Percentiles rank a stretch among this genome's conserved stretches.
These are phyloP conservation scores for Picea engelmannii DNA, from an alignment of 83 land plant genomes.

Conservation along the genomic window DNA sequence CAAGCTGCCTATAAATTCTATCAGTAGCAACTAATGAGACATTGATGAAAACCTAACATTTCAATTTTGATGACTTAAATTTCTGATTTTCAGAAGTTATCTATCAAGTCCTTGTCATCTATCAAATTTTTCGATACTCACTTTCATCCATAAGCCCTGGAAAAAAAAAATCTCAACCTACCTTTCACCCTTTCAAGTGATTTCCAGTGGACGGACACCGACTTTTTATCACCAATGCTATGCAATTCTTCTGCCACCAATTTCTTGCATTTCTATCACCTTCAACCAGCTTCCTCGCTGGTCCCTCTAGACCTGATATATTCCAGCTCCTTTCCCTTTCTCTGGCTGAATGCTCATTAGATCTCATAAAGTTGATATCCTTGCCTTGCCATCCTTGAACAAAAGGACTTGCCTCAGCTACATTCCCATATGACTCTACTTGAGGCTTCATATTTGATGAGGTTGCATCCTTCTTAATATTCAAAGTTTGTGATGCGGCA, in stretches of 20 bases:
- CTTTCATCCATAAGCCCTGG: too few relatives aligned
- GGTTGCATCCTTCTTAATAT: conserved; percentile 13
- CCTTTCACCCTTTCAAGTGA: too few relatives aligned
- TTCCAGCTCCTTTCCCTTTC: conserved; percentile 73
- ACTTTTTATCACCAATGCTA: too few relatives aligned
- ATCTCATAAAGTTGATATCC: conserved; percentile 65
- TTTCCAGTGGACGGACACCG: too few relatives aligned
- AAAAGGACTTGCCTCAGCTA: conserved; percentile 56
- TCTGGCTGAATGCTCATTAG: conserved; percentile 69
- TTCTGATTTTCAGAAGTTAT: too few relatives aligned
- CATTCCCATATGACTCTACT: conserved; percentile 25
- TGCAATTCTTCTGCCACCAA: conserved; percentile 85
- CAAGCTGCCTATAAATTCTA: too few relatives aligned
- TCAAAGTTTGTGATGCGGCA: conserved; percentile 5
- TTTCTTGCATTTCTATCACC: conserved; percentile 77
- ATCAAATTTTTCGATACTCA: too few relatives aligned
- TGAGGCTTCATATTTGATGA: conserved; percentile 24
- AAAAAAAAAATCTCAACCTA: too few relatives aligned
- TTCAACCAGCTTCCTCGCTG: conserved; percentile 73
- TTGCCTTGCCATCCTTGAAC: conserved; percentile 93
- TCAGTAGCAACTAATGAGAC: too few relatives aligned
- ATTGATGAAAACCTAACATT: too few relatives aligned
- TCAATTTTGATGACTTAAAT: too few relatives aligned
- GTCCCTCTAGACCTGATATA: conserved; percentile 73
- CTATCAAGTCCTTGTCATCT: too few relatives aligned